A percentile compares a stretch with the other conserved stretches of the same genome.
Conservation (phyloP, 2,329 filamentous ascomycete genomes). For the Lecanicillium sp. region DNA sequence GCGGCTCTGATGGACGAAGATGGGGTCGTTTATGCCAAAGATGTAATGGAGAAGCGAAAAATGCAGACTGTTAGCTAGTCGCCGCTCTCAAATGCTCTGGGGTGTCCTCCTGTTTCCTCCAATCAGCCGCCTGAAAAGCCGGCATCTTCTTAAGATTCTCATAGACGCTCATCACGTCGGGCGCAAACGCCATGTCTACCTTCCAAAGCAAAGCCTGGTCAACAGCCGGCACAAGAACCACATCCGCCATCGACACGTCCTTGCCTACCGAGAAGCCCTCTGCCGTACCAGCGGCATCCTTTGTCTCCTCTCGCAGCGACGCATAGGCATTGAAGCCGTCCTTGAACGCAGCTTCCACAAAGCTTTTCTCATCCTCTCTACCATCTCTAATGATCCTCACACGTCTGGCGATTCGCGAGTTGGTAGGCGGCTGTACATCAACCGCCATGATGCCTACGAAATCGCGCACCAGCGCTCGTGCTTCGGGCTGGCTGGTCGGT, state of each 20-base stretch:
- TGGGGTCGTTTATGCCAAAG: too few species aligned
- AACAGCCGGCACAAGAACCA: conserved; percentile 3
- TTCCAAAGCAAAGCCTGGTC: conserved; percentile 6
- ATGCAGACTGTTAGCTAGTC: too few species aligned
- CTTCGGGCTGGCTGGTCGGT: not conserved
- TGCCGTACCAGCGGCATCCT: not conserved
- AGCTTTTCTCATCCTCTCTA: not conserved
- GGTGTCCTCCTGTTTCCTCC: conserved; percentile 8
- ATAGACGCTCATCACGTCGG: conserved; percentile 2
- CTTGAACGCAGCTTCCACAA: not conserved
- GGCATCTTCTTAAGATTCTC: conserved; percentile 2
- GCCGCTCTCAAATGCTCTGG: too few species aligned
- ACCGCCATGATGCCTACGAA: conserved; percentile 2
- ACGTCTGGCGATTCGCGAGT: conserved; percentile 5
- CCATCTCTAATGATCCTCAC: not conserved
- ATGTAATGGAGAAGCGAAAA: too few species aligned
- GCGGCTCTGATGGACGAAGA: too few species aligned
- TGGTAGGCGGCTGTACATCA: conserved; percentile 3
- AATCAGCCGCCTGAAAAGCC: conserved; percentile 8
- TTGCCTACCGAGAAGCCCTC: conserved; percentile 4
- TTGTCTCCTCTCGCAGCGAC: conserved; percentile 1
- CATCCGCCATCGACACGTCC: conserved; percentile 3
- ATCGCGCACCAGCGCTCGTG: conserved; percentile 3
- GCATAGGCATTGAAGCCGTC: conserved; percentile 5
- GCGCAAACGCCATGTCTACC: conserved; percentile 4